Base-by-base conservation (phyloP, 2,329 filamentous ascomycete species). In the Sclerotinia borealis region DNA sequence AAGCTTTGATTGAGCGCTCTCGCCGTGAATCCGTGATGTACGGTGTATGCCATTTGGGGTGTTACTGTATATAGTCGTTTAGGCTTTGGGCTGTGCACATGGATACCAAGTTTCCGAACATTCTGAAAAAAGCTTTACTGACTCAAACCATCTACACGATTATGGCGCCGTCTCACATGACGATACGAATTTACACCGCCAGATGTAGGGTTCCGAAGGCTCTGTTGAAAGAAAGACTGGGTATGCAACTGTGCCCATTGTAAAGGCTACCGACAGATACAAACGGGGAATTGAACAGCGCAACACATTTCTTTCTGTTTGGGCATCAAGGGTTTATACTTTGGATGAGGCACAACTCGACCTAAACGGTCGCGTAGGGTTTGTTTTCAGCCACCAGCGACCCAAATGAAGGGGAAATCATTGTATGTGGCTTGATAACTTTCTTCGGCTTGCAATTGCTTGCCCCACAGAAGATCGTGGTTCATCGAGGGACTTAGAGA, bases 391-490 rank as follows among this genome's bases (percentile, higher is more conserved):
- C 61, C 61, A 59, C 64, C 58, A 55, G 45, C 47, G 62, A 63
- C 64, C 49, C 50, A 56, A 55, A 29, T 34, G 41, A 37, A 62
- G 41, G 36, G 37, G n/a, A 22, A n/a, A 10, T 51, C 61, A 52
- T 39, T 55, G 61, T 65, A 15, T 39, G 66, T 70, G 68, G 68
- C 65, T 69, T 64, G 64, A 64, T 59, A 65, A 50, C 50, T 67
- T 56, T 43, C 19, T 56, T 56, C 52, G 52, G 27, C 25, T 22
- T 56, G 64, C 68, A n/a, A n/a, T 68, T 61, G 63, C 65, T 56
- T 49, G 68, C 63, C 65, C 63, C 61, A 65, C 67, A 63, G 71
- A 72, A 72, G 72, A 73, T 73, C 72, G 65, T 71, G 68, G 71
- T 74, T 74, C 72, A 72, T 72, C 68, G 68, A 64, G 56, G 56